These are phyloP conservation scores for Medicago lupulina DNA, from an alignment of 306 rosid genomes.

Conservation along the genomic window DNA sequence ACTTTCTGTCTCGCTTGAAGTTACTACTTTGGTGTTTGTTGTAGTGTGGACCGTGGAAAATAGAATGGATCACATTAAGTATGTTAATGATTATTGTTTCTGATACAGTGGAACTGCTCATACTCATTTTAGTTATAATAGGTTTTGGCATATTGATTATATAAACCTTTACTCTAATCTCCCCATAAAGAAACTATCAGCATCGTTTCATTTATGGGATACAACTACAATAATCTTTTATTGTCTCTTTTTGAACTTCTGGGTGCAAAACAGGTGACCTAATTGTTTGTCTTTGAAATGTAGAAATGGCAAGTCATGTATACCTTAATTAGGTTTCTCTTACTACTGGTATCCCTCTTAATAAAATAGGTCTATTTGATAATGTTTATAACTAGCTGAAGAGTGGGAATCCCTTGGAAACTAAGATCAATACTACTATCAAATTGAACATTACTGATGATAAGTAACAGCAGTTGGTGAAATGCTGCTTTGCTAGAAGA, in stretches of 20 bases:
- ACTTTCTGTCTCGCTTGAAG: slow-evolving; percentile 3
- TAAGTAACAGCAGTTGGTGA: slow-evolving; percentile 37
- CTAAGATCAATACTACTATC: background rate
- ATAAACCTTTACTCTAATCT: background rate
- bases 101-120: slow-evolving; percentile 21
- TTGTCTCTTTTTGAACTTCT: background rate
- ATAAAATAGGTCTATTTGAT: slow-evolving; percentile 4
- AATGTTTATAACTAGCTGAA: slow-evolving; percentile 25
- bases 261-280: slow-evolving; percentile 15
- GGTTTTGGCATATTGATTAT: background rate
- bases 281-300: slow-evolving; percentile 4
- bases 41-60: slow-evolving; percentile 29
- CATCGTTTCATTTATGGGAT: background rate
- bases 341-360: slow-evolving; percentile 27
- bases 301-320: slow-evolving; percentile 11
- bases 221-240: background rate
- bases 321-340: slow-evolving; percentile 19
- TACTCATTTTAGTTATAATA: background rate
- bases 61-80: slow-evolving; percentile 31
- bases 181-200: no score
- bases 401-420: slow-evolving; percentile 11
- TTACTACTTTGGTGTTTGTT: slow-evolving; percentile 41
- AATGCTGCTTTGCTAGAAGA: slow-evolving; percentile 24
- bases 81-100: slow-evolving; percentile 35
- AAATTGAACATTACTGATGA: slow-evolving; percentile 2